These are phyloP conservation scores for Myochromella boudieri DNA, from an alignment of 768 basidiomycete species.

Conservation along the genomic window DNA sequence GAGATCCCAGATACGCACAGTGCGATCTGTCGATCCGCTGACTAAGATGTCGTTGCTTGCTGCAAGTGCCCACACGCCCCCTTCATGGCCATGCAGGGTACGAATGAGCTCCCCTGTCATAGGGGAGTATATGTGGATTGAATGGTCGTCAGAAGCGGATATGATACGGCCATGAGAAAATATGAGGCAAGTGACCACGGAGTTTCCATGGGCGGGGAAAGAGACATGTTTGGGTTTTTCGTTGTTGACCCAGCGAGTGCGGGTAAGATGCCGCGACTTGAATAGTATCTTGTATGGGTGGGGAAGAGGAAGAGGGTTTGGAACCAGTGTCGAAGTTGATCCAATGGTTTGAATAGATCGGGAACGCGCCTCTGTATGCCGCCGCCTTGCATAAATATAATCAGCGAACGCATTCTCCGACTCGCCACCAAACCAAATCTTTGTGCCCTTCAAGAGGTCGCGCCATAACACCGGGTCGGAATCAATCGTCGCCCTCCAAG, in stretches of 20 bases:
- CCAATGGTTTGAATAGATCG: background rate
- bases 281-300: constrained; percentile 93
- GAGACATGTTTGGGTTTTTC: constrained; percentile 72
- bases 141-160: constrained; percentile 95
- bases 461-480: constrained; percentile 89
- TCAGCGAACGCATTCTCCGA: constrained; percentile 80
- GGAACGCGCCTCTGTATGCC: constrained; percentile 35
- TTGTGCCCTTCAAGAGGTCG: constrained; percentile 78
- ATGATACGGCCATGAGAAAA: constrained; percentile 95
- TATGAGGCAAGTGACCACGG: constrained; percentile 94
- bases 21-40: constrained; percentile 91
- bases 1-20: constrained; percentile 90
- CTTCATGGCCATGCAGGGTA: constrained; percentile 86
- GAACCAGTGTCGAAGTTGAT: constrained; percentile 21
- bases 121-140: constrained; percentile 94
- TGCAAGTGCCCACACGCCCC: constrained; percentile 96
- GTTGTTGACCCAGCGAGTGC: constrained; percentile 77
- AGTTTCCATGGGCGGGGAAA: constrained; percentile 85
- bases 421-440: constrained; percentile 87
- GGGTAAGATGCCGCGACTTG: constrained; percentile 83
- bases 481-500: constrained; percentile 93
- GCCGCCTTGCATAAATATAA: constrained; percentile 63
- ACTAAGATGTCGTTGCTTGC: constrained; percentile 86
- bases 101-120: constrained; percentile 71
- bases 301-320: constrained; percentile 60